Evolutionary conservation across 331 rosid genomes (phyloP).

Genomic region (Acacia pycnantha): DNA sequence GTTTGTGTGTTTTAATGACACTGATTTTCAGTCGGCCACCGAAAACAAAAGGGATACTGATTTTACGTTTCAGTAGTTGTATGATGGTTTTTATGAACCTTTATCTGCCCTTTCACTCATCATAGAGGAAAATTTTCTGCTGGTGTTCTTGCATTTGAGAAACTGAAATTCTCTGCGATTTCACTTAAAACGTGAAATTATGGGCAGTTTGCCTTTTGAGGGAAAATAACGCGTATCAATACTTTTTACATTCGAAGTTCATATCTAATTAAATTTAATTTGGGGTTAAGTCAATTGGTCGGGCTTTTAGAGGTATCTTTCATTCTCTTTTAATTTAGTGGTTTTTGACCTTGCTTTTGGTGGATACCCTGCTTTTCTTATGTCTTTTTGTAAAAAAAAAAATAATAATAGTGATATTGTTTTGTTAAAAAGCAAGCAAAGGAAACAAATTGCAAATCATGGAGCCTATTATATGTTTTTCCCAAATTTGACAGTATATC

Average conservation of each 20-base stretch:
- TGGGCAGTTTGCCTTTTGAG: not conserved
- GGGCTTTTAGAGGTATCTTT: not conserved
- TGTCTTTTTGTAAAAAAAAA: not conserved
- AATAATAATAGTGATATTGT: not conserved
- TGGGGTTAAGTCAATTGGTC: not conserved
- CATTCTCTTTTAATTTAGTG: not conserved
- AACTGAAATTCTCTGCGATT: not conserved
- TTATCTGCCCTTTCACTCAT: not conserved
- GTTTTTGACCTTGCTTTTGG: not conserved
- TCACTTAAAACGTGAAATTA: not conserved
- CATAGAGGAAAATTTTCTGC: not conserved
- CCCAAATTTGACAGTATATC: constrained; percentile 25
- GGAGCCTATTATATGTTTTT: constrained; percentile 14
- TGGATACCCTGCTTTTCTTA: not conserved
- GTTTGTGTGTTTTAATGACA: not conserved
- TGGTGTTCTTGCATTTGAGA: not conserved
- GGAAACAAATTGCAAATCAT: not conserved
- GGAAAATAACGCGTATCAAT: not conserved
- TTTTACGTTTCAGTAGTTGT: not conserved
- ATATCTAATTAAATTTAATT: not conserved
- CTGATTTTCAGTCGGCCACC: not conserved
- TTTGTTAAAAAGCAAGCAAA: not conserved
- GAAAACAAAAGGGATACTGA: not conserved
- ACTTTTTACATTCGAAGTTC: not conserved
- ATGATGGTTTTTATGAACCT: not conserved